Conservation (phyloP, 805 yeast species). For the Pichia californica region DNA sequence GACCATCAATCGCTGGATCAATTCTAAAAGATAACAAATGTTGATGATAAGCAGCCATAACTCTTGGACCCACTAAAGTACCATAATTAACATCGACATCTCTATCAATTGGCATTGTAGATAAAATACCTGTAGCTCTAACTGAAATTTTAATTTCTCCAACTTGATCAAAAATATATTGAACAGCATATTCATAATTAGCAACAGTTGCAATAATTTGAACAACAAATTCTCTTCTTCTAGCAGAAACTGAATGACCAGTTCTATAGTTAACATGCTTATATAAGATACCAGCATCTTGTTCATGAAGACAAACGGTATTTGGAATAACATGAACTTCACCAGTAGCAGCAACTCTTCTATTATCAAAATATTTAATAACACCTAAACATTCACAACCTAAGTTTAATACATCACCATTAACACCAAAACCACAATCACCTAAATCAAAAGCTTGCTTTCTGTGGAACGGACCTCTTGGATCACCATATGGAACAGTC, state of each 20-base stretch:
- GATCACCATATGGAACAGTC: slow-evolving; percentile 88
- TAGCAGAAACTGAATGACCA: slow-evolving; percentile 58
- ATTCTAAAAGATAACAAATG: slow-evolving; percentile 74
- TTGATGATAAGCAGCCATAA: slow-evolving; percentile 80
- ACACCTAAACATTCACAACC: slow-evolving; percentile 84
- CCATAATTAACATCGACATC: slow-evolving; percentile 57
- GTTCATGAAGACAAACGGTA: slow-evolving; percentile 77
- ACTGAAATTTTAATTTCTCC: slow-evolving; percentile 74
- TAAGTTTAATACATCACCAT: slow-evolving; percentile 58
- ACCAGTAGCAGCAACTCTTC: slow-evolving; percentile 52
- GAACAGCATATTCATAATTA: slow-evolving; percentile 73
- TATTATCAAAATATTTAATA: slow-evolving; percentile 65
- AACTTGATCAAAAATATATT: slow-evolving; percentile 67
- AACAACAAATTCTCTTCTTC: slow-evolving; percentile 72
- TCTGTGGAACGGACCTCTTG: slow-evolving; percentile 77
- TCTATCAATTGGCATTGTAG: slow-evolving; percentile 77
- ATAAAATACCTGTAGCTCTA: slow-evolving; percentile 81
- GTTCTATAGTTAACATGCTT: slow-evolving; percentile 80
- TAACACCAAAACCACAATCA: slow-evolving; percentile 76
- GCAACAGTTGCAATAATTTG: slow-evolving; percentile 83
- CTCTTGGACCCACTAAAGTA: slow-evolving; percentile 72
- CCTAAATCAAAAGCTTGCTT: slow-evolving; percentile 85
- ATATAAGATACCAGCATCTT: slow-evolving; percentile 68
- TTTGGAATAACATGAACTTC: slow-evolving; percentile 56
- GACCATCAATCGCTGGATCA: slow-evolving; percentile 80